These are phyloP conservation scores for Gryganskiella cystojenkinii DNA, from an alignment of 192 early-diverging fungal species.

Conservation along the genomic window DNA sequence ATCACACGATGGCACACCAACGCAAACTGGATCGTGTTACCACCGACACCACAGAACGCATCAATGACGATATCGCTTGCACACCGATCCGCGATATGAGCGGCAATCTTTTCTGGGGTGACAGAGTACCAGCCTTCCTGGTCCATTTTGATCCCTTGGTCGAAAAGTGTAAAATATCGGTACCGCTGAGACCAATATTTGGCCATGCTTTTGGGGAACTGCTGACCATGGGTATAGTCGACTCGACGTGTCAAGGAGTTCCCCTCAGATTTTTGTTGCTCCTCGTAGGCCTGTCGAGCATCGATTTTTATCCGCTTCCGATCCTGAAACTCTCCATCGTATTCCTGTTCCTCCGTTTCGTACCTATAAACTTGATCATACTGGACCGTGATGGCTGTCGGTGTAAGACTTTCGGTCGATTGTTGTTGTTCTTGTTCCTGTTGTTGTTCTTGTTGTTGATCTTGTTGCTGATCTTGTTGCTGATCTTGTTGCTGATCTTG, in stretches of 20 bases:
- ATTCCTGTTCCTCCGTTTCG: neutral
- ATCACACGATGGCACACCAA: slow-evolving; percentile 88
- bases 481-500: too few species aligned
- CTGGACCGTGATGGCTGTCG: neutral
- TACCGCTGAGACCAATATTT: slow-evolving; percentile 89
- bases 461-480: too few species aligned
- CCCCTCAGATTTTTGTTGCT: slow-evolving; percentile 18
- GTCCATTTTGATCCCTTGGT: slow-evolving; percentile 89
- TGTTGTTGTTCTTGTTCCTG: too few species aligned
- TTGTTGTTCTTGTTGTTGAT: too few species aligned
- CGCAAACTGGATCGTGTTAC: slow-evolving; percentile 98
- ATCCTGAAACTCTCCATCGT: neutral
- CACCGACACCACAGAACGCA: slow-evolving; percentile 96
- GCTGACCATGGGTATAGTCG: slow-evolving; percentile 6
- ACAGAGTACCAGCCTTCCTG: slow-evolving; percentile 95
- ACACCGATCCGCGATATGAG: slow-evolving; percentile 79
- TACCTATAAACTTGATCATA: neutral
- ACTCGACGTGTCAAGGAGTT: slow-evolving; percentile 16
- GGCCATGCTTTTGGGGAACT: slow-evolving; percentile 36
- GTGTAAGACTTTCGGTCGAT: neutral
- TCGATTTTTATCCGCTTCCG: slow-evolving; percentile 39
- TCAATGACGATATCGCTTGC: slow-evolving; percentile 79
- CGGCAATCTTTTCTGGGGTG: slow-evolving; percentile 91
- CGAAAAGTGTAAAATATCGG: slow-evolving; percentile 84
- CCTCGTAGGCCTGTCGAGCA: slow-evolving; percentile 12